Base-by-base conservation (phyloP, 345 rosid species). In the Eucalyptus sp. region DNA sequence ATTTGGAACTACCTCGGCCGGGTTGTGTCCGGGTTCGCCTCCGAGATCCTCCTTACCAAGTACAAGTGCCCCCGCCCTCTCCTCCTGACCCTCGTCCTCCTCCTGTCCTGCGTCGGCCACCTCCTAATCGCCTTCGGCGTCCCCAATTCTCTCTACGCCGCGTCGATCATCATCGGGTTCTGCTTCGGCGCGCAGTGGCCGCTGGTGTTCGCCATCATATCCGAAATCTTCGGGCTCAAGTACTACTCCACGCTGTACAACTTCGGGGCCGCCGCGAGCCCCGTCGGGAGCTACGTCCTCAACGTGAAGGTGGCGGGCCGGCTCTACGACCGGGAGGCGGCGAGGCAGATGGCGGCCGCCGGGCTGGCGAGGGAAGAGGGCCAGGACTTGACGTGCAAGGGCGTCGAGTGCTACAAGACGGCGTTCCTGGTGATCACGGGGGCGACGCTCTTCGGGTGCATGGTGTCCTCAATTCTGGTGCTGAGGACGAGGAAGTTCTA, bases 181-280 rank as follows among this genome's bases (percentile, higher is more conserved):
- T 90, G 93, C 88, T 90, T 93, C 10, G 93, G 94, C 33, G 94
- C 93, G 7, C 93, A 90, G 86, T 90, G 91, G 93, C 94, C 94
- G 6, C 87, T 92, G 24, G 13, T 93, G 27, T 91, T 88, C 20
- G 94, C 94, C 7, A 93, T 93, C 64, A 91, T 91, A 81, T 91
- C 94, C 8, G 92, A 93, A 51, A 68, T 93, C 31, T 93, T 93
- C 60, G 93, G 94, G 22, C 93, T 93, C 87, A 93, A 93, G 88
- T 91, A 92, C 88, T 93, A 91, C 91, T 91, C 93, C 24, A 93
- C 93, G 14, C 86, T 91, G 86, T 93, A 89, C 87, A 91, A 93
- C 86, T 71, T 90, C 1, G 91, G 94, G 3, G 88, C 90, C 1
- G 85, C 54, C 54, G 91, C 94, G 3, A 93, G 94, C 87, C 94